Conservation (phyloP, 371 early-diverging fungal genomes). For the Mortierella sp. region DNA sequence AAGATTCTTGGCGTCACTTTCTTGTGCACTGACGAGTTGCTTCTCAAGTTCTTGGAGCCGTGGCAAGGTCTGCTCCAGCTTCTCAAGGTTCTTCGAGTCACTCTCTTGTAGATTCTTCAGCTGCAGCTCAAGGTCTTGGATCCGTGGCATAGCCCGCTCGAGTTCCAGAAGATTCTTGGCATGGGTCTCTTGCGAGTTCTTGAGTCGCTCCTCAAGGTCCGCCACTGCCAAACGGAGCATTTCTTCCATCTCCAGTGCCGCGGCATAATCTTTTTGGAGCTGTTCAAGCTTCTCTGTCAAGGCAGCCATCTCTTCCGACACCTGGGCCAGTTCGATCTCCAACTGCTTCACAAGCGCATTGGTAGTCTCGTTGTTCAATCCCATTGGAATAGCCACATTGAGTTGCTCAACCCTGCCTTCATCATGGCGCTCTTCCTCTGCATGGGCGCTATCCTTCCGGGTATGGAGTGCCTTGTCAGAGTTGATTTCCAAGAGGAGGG, state of each 20-base stretch:
- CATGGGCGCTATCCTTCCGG: slow-evolving; percentile 19
- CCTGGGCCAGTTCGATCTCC: slow-evolving; percentile 17
- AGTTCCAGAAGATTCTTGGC: too few relatives aligned
- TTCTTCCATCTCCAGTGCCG: slow-evolving; percentile 36
- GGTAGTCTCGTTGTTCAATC: background rate
- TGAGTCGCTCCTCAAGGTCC: slow-evolving; percentile 34
- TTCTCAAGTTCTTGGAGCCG: too few relatives aligned
- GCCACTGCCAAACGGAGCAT: slow-evolving; percentile 41
- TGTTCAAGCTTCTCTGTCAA: slow-evolving; percentile 30
- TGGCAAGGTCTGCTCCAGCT: slow-evolving; percentile 45
- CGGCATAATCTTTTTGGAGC: slow-evolving; percentile 17
- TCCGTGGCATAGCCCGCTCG: too few relatives aligned
- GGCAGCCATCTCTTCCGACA: slow-evolving; percentile 17
- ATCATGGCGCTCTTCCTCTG: slow-evolving; percentile 4
- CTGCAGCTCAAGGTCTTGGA: too few relatives aligned
- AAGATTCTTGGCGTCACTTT: too few relatives aligned
- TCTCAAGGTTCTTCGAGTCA: slow-evolving; percentile 22
- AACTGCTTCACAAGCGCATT: slow-evolving; percentile 8
- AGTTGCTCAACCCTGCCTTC: slow-evolving; percentile 18
- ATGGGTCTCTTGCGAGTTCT: too few relatives aligned
- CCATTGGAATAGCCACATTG: slow-evolving; percentile 2
- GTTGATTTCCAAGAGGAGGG: slow-evolving; percentile 11
- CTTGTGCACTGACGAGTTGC: too few relatives aligned
- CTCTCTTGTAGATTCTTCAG: too few relatives aligned
- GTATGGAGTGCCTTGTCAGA: slow-evolving; percentile 6